These are phyloP conservation scores for Hypoxylon cercidicola DNA, from an alignment of 495 filamentous ascomycete species.

Conservation along the genomic window DNA sequence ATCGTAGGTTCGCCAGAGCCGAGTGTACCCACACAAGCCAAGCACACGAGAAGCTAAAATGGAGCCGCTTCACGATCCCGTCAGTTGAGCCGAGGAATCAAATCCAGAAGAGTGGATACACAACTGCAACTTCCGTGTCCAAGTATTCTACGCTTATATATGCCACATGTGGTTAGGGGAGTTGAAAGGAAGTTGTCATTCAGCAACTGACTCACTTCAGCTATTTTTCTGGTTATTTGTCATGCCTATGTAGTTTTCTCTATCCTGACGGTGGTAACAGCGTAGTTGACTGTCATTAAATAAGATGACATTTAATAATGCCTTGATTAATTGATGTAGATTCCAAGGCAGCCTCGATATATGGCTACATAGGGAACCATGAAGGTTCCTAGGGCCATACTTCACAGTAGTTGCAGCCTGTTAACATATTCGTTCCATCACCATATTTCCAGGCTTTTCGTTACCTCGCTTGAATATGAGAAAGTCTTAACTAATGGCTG, in stretches of 20 bases:
- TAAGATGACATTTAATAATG: too few relatives aligned
- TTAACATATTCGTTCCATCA: too few relatives aligned
- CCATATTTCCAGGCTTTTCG: too few relatives aligned
- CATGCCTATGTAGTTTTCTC: too few relatives aligned
- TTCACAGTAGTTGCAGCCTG: too few relatives aligned
- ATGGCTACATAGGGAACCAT: too few relatives aligned
- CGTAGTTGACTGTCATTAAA: neutral
- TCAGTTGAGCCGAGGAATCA: neutral
- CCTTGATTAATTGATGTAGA: too few relatives aligned
- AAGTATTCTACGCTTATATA: slow-evolving; percentile 15
- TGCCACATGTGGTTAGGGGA: slow-evolving; percentile 16
- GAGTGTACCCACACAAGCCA: slow-evolving; percentile 6
- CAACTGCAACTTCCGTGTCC: neutral
- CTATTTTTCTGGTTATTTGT: neutral
- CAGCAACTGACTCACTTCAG: neutral
- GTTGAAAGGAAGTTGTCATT: neutral
- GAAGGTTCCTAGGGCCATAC: too few relatives aligned
- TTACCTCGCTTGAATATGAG: too few relatives aligned
- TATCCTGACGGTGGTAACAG: too few relatives aligned
- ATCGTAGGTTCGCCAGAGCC: neutral
- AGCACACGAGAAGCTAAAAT: neutral
- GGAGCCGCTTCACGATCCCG: slow-evolving; percentile 7
- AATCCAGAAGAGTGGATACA: neutral
- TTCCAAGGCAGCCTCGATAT: too few relatives aligned
- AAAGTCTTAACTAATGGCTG: too few relatives aligned